Percentiles rank a stretch among this genome's conserved stretches.
Evolutionary conservation across 257 asterid species (phyloP).

Genomic region (Asclepias syriaca): DNA sequence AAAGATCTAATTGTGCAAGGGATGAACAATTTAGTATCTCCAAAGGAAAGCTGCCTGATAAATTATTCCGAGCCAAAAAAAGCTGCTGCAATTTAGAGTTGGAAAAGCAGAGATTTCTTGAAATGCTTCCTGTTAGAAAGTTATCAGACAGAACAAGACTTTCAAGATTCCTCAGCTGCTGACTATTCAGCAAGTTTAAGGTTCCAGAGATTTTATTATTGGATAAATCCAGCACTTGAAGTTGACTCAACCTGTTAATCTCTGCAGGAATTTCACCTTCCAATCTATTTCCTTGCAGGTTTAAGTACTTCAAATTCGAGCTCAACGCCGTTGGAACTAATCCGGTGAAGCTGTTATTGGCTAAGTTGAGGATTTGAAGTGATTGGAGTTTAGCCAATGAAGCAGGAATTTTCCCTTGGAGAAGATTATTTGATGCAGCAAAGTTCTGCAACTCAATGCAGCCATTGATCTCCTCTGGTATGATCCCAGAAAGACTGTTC

Average conservation of each 20-base stretch:
- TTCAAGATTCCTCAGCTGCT: constrained; percentile 46
- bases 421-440: constrained; percentile 61
- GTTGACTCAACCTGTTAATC: constrained; percentile 41
- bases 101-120: constrained; percentile 40
- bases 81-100: constrained; percentile 37
- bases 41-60: constrained; percentile 57
- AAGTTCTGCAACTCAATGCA: constrained; percentile 50
- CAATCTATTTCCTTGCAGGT: constrained; percentile 62
- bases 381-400: constrained; percentile 45
- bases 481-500: constrained; percentile 47
- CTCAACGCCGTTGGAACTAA: constrained; percentile 49
- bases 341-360: constrained; percentile 77
- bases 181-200: constrained; percentile 34
- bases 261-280: constrained; percentile 58
- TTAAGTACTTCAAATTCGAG: constrained; percentile 51
- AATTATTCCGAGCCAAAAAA: constrained; percentile 47
- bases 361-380: constrained; percentile 64
- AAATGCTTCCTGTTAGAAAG: constrained; percentile 38
- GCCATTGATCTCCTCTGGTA: constrained; percentile 60
- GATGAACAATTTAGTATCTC: constrained; percentile 59
- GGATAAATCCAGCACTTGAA: constrained; percentile 60
- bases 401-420: constrained; percentile 57
- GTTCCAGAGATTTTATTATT: constrained; percentile 59
- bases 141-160: constrained; percentile 46
- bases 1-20: constrained; percentile 61